phyloP scores from a whole-genome alignment of 2,329 filamentous ascomycete species.

The Aspergillus alliaceus region DNA sequence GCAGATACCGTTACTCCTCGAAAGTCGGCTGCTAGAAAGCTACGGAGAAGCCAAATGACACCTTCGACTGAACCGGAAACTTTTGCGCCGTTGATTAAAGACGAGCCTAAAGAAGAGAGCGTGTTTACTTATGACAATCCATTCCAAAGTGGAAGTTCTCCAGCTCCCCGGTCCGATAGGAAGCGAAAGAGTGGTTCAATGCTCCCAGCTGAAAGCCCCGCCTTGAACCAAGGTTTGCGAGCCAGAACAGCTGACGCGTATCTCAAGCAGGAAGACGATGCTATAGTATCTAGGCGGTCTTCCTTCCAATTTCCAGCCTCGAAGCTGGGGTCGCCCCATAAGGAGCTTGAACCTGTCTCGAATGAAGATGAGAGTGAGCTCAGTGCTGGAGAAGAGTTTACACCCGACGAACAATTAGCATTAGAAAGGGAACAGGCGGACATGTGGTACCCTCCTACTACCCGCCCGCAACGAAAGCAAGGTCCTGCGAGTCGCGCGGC shows the following conservation, averaged over 20 bases:
- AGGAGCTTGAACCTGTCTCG: slow-evolving; percentile 40
- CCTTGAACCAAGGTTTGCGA: slow-evolving; percentile 25
- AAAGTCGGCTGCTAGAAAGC: slow-evolving; percentile 51
- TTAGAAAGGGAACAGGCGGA: slow-evolving; percentile 67
- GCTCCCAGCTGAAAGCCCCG: slow-evolving; percentile 35
- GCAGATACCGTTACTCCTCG: slow-evolving; percentile 35
- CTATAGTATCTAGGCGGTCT: slow-evolving; percentile 55
- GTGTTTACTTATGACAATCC: slow-evolving; percentile 89
- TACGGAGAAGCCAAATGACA: slow-evolving; percentile 49
- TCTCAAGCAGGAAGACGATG: slow-evolving; percentile 52
- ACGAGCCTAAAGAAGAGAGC: slow-evolving; percentile 53
- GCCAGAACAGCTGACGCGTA: slow-evolving; percentile 35
- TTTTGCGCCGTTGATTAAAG: slow-evolving; percentile 43
- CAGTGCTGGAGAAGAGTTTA: slow-evolving; percentile 81
- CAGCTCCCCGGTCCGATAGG: slow-evolving; percentile 45
- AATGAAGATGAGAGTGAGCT: slow-evolving; percentile 57
- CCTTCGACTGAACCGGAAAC: slow-evolving; percentile 39
- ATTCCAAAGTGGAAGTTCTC: slow-evolving; percentile 83
- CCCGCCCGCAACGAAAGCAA: slow-evolving; percentile 33
- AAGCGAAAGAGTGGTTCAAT: slow-evolving; percentile 54
- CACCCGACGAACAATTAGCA: slow-evolving; percentile 82
- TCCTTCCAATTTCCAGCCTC: slow-evolving; percentile 57
- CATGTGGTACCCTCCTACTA: slow-evolving; percentile 33
- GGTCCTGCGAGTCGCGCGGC: slow-evolving; percentile 59
- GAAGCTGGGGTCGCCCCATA: slow-evolving; percentile 33